These are phyloP conservation scores for Eremomyces bilateralis DNA, from an alignment of 495 filamentous ascomycete genomes.

Conservation along the genomic window DNA sequence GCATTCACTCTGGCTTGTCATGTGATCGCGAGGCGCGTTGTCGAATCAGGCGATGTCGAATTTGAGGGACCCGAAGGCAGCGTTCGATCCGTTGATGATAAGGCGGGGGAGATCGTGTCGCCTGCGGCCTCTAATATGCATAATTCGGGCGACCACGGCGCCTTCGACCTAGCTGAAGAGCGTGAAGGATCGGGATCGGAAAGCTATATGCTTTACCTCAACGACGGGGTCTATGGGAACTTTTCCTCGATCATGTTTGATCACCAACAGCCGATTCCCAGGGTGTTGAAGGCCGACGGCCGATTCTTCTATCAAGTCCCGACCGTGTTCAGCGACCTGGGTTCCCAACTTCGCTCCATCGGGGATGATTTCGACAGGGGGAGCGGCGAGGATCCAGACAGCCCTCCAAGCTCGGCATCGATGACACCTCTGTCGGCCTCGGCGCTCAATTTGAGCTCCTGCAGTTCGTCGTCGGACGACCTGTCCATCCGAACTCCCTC, in stretches of 20 bases:
- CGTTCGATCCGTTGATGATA: too few relatives aligned
- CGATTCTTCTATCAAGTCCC: constrained; percentile 19
- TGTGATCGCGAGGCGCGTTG: constrained; percentile 83
- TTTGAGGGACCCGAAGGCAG: too few relatives aligned
- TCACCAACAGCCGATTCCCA: constrained; percentile 77
- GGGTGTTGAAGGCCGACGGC: constrained; percentile 43
- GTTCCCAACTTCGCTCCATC: constrained; percentile 3
- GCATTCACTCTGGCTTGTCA: constrained; percentile 87
- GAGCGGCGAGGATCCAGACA: too few relatives aligned
- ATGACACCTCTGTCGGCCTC: constrained; percentile 5
- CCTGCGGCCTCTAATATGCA: background rate
- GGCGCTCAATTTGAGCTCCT: too few relatives aligned
- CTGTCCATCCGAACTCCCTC: too few relatives aligned
- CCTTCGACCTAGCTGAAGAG: too few relatives aligned
- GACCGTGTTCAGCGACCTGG: too few relatives aligned
- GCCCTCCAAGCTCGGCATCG: too few relatives aligned
- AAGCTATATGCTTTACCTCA: constrained; percentile 90
- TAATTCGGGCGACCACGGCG: constrained; percentile 21
- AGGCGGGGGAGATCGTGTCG: constrained; percentile 18
- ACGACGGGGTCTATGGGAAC: constrained; percentile 93
- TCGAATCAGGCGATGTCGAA: too few relatives aligned
- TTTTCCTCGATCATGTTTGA: constrained; percentile 99
- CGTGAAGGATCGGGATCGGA: too few relatives aligned
- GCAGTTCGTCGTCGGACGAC: too few relatives aligned
- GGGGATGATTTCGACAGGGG: background rate